Evolutionary conservation across 106 monocot genomes (phyloP).

Genomic region (Phalaenopsis equestris): DNA sequence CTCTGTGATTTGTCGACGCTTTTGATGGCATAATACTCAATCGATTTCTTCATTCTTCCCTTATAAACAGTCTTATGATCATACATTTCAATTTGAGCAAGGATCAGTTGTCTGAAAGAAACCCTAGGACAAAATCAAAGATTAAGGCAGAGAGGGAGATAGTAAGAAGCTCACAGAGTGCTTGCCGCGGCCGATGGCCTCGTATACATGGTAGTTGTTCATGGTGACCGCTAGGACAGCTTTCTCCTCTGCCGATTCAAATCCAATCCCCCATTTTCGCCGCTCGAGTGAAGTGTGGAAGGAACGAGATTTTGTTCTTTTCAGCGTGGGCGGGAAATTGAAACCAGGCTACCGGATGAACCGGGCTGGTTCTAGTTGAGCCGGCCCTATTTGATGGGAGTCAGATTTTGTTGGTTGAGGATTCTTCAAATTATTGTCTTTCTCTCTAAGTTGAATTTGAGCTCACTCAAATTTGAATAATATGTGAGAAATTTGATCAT

Average conservation of each 20-base stretch:
- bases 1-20: slow-evolving; percentile 96
- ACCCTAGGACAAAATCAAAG: background rate
- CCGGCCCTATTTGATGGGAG: no score
- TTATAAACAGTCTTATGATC: slow-evolving; percentile 67
- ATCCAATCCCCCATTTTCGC: background rate
- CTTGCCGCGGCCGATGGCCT: slow-evolving; percentile 90
- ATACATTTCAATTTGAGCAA: background rate
- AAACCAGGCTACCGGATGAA: background rate
- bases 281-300: background rate
- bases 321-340: background rate
- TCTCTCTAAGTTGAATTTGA: no score
- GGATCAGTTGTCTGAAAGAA: background rate
- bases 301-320: background rate
- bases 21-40: slow-evolving; percentile 94
- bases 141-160: background rate
- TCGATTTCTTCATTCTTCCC: slow-evolving; percentile 93
- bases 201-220: slow-evolving; percentile 98
- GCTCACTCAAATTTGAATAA: no score
- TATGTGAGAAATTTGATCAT: no score
- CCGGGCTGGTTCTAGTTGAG: no score
- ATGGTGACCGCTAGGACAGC: slow-evolving; percentile 15
- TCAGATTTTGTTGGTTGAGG: no score
- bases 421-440: no score
- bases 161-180: slow-evolving; percentile 52
- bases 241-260: background rate